Evolutionary conservation across 23 red algal species (phyloP).

Genomic region (Gracilaria domingensis): DNA sequence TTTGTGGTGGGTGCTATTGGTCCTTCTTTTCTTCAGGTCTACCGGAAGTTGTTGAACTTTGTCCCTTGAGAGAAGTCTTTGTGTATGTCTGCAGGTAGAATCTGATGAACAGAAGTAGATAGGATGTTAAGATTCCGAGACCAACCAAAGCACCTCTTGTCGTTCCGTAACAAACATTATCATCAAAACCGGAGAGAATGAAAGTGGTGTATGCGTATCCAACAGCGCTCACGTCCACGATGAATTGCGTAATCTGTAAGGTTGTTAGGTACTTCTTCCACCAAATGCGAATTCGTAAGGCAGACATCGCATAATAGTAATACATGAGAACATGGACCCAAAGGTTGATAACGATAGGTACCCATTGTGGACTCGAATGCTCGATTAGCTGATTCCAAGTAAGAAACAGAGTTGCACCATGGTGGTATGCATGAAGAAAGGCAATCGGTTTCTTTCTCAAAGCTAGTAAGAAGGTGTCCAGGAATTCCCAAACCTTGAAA

Average conservation of each 20-base stretch:
- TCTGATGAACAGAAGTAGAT: constrained; percentile 93
- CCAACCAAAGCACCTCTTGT: constrained; percentile 84
- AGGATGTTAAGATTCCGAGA: constrained; percentile 87
- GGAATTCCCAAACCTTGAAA: constrained; percentile 96
- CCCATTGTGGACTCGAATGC: constrained; percentile 96
- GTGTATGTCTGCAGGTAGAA: constrained; percentile 98
- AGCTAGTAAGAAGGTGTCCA: constrained; percentile 94
- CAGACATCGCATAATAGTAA: constrained; percentile 98
- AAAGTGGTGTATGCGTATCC: constrained; percentile 89
- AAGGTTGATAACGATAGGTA: constrained; percentile 95
- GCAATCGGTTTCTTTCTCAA: constrained; percentile 87
- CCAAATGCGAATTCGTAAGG: constrained; percentile 82
- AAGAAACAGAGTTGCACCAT: constrained; percentile 94
- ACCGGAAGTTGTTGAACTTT: background rate
- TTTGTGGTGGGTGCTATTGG: background rate
- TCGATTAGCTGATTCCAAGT: constrained; percentile 95
- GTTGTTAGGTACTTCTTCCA: constrained; percentile 97
- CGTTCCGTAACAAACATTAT: constrained; percentile 90
- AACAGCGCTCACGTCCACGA: constrained; percentile 82
- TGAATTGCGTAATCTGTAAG: constrained; percentile 93
- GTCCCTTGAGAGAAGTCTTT: constrained; percentile 9
- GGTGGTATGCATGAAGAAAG: constrained; percentile 96
- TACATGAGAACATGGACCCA: constrained; percentile 99
- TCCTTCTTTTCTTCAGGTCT: constrained; percentile 4
- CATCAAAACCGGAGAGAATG: constrained; percentile 78